Evolutionary conservation across 352 stramenopile species (phyloP).

Genomic region (Globisporangium viniferum): DNA sequence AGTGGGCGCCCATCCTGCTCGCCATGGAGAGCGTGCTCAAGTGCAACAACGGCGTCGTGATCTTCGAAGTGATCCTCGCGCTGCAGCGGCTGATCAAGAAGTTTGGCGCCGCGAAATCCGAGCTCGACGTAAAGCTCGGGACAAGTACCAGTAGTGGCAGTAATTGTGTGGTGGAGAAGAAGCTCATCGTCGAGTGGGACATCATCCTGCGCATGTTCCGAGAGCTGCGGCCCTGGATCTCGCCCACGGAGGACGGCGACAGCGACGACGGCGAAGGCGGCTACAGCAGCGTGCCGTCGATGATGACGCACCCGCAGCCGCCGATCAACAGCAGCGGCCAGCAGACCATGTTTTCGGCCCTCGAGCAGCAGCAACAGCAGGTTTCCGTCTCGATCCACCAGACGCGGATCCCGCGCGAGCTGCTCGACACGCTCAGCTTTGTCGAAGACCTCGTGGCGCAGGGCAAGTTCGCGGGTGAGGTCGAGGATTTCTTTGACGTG

Average conservation of each 20-base stretch:
- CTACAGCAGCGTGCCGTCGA: constrained; percentile 19
- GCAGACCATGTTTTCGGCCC: background rate
- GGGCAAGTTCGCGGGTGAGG: constrained; percentile 58
- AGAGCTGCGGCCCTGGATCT: constrained; percentile 66
- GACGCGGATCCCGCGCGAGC: constrained; percentile 69
- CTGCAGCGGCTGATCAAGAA: constrained; percentile 87
- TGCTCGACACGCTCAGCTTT: constrained; percentile 72
- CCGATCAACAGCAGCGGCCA: constrained; percentile 8
- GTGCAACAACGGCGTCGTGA: constrained; percentile 72
- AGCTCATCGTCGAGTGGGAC: constrained; percentile 78
- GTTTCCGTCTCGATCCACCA: constrained; percentile 58
- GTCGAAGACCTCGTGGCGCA: constrained; percentile 71
- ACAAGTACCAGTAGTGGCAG: background rate
- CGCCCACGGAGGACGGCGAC: constrained; percentile 38
- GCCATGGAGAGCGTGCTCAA: constrained; percentile 58
- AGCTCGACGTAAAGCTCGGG: constrained; percentile 9
- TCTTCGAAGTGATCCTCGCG: constrained; percentile 87
- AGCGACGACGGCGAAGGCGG: constrained; percentile 14
- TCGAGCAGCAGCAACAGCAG: constrained; percentile 23
- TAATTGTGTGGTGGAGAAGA: constrained; percentile 16
- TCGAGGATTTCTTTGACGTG: constrained; percentile 72
- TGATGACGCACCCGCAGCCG: constrained; percentile 20
- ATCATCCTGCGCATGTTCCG: constrained; percentile 81
- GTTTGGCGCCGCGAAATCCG: constrained; percentile 44
- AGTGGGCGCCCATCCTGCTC: constrained; percentile 69